Evolutionary conservation across 805 yeast genomes (phyloP), one percentile per base, ranked within the genome.

Genomic region (Diddensiella santjacobensis): DNA sequence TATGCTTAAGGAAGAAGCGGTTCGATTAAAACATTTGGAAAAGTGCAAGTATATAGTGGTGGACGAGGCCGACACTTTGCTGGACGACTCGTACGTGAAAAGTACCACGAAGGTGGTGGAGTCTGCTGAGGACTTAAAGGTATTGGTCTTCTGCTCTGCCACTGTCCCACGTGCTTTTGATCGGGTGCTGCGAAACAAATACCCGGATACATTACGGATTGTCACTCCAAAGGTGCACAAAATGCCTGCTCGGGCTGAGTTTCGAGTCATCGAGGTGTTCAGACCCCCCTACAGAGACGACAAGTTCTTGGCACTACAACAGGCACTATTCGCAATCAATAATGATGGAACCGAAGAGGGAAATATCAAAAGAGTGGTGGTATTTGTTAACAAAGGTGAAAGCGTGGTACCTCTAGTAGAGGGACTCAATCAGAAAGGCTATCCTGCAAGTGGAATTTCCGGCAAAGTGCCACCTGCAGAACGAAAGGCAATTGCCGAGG

Each of bases 61-160:
- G 11, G 99, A 91, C 63, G 99, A 91, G 65, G 98, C 99, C 0
- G 99, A 91, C 66, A 85, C 96, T 0, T 69, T 91, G 48, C 75
- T 90, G 80, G 96, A 90, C 62, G 77, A 79, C 45, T 83, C 93
- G 0, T 90, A 89, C 75, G 65, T 81, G 8, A 74, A 74, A 22
- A 81, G 79, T 42, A 86, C 96, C 2, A 74, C 79, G 52, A 64
- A 70, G 1, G 76, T 79, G 1, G 67, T 88, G 11, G 71, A 66
- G 19, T 55, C 65, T 42, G 72, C 81, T 68, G 71, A 78, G 17
- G 75, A 77, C 50, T 67, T 84, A 36, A 73, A 71, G 41, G 84
- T 87, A 52, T 64, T 88, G 19, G 74, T 90, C 0, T 78, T 91
- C 56, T 87, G 91, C 50, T 83, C 96, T 1, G 98, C 98, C 0